Conservation (phyloP, 306 rosid genomes). For the Elaeagnus macrophylla region DNA sequence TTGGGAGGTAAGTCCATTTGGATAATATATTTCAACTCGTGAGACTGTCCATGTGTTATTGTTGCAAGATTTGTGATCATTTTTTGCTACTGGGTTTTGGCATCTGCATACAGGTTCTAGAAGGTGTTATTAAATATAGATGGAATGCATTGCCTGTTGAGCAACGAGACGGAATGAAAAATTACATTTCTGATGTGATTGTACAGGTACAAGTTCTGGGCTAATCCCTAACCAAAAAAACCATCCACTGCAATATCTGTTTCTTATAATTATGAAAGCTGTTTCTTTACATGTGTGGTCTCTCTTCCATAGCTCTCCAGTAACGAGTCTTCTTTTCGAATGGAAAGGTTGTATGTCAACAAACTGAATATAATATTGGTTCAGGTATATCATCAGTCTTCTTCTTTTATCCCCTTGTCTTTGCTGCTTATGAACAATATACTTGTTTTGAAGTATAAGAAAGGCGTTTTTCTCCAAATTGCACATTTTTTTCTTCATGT, state of each 20-base stretch:
- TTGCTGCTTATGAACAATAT: neutral
- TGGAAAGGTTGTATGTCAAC: conserved; percentile 92
- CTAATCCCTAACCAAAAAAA: conserved; percentile 1
- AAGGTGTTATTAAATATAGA: conserved; percentile 93
- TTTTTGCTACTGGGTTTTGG: neutral
- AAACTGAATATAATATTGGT: conserved; percentile 92
- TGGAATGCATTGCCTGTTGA: conserved; percentile 98
- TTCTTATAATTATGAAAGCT: neutral
- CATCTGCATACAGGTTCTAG: conserved; percentile 58
- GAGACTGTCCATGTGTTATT: neutral
- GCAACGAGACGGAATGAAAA: conserved; percentile 98
- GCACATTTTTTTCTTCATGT: neutral
- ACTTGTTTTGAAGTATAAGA: no score
- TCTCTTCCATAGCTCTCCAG: conserved; percentile 60
- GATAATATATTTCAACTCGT: no score
- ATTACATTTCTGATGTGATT: conserved; percentile 89
- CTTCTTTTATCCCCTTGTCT: neutral
- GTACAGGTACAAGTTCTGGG: conserved; percentile 53
- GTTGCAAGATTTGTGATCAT: conserved; percentile 5
- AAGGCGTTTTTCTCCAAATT: neutral
- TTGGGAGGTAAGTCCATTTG: no score
- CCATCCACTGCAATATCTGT: neutral
- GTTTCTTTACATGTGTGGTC: conserved; percentile 13
- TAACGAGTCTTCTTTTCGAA: conserved; percentile 77
- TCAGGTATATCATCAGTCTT: conserved; percentile 45